phyloP scores from a whole-genome alignment of 345 rosid species.

The Gossypium anomalum region DNA sequence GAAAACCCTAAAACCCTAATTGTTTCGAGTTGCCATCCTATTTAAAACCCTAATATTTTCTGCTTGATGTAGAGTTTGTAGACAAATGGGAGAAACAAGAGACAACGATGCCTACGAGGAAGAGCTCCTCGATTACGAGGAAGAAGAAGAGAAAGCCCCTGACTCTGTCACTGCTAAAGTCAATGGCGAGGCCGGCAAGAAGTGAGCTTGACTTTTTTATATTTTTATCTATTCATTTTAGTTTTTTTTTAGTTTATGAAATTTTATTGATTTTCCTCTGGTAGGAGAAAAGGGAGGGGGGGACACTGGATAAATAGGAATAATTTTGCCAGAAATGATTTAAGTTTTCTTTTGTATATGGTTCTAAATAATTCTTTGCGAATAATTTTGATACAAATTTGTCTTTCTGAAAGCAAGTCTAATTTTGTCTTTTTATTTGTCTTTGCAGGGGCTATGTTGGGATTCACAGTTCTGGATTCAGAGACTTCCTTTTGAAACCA shows the following conservation, averaged over 20 bases:
- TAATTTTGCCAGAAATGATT: background rate
- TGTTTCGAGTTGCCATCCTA: background rate
- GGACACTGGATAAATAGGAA: background rate
- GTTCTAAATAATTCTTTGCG: background rate
- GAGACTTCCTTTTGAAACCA: slow-evolving; percentile 98
- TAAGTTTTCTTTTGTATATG: background rate
- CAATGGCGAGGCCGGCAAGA: slow-evolving; percentile 84
- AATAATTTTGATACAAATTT: background rate
- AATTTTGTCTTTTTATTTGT: background rate
- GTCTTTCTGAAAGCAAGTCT: background rate
- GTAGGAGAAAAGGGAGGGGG: background rate
- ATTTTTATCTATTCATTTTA: no score
- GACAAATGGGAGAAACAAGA: slow-evolving; percentile 80
- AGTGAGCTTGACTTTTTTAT: slow-evolving; percentile 41
- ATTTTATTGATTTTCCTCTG: background rate
- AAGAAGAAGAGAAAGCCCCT: slow-evolving; percentile 83
- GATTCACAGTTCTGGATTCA: slow-evolving; percentile 98
- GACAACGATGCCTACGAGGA: slow-evolving; percentile 97
- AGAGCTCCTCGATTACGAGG: slow-evolving; percentile 96
- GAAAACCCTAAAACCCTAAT: slow-evolving; percentile 9
- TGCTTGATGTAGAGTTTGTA: slow-evolving; percentile 3
- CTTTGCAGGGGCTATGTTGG: slow-evolving; percentile 83
- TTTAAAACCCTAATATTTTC: background rate
- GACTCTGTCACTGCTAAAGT: slow-evolving; percentile 61
- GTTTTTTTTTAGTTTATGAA: background rate